Percentiles rank a stretch among this genome's conserved stretches.
Conservation (phyloP, 23 red algal genomes). For the Gracilaria gracilis region DNA sequence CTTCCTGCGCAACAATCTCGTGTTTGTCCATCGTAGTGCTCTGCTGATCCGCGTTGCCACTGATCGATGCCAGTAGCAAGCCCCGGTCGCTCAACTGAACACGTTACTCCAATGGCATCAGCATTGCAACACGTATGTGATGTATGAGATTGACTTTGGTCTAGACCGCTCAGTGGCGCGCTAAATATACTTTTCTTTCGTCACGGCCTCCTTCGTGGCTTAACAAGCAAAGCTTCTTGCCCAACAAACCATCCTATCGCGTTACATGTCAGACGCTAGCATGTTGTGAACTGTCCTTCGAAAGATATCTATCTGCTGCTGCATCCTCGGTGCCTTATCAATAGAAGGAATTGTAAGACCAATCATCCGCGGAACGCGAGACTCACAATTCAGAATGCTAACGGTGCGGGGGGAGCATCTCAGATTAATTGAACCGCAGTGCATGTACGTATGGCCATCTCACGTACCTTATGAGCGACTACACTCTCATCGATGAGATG, state of each 20-base stretch:
- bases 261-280: not conserved
- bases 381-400: not conserved
- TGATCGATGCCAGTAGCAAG: not conserved
- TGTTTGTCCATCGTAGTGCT: too few species aligned
- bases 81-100: not conserved
- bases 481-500: not conserved
- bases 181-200: not conserved
- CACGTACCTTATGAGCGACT: not conserved
- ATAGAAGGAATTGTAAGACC: too few species aligned
- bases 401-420: not conserved
- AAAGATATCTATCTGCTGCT: not conserved
- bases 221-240: not conserved
- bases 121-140: conserved; percentile 1
- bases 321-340: too few species aligned
- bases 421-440: not conserved
- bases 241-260: not conserved
- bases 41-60: too few species aligned
- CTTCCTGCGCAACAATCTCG: too few species aligned
- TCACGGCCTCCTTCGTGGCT: not conserved
- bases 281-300: not conserved
- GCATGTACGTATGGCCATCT: not conserved
- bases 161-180: not conserved
- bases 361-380: not conserved
- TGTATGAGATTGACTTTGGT: not conserved
- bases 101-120: not conserved